Base-by-base conservation (phyloP, 2,329 filamentous ascomycete genomes). In the Fusarium concolor region DNA sequence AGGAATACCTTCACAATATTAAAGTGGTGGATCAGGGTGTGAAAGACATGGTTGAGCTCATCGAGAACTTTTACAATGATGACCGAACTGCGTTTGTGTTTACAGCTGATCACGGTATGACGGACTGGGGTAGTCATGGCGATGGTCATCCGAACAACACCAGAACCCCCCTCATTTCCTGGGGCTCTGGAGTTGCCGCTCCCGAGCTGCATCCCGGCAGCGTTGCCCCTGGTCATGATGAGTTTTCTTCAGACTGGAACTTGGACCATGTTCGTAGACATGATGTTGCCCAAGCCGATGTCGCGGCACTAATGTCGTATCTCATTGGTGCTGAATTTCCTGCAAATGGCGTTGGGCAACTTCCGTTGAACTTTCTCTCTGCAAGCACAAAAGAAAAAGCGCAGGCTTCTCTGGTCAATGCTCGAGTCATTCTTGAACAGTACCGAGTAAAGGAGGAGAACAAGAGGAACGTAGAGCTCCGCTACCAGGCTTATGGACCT, bases 81-180 rank as follows among this genome's bases (percentile, higher is more conserved):
- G 91, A 87, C 55, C 90, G 96, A 78, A 98, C 96, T 0, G 93
- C 96, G 0, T 99, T 95, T 77, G 88, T 99, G 17, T 99, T 99
- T 76, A 99, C 96, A 2, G 96, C 96, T 10, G 96, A 99, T 76
- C 96, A 99, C 78, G 96, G 96, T 18, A 99, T 99, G 96, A 98
- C 93, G 75, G 96, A 99, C 79, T 97, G 92, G 90, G 96, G 96
- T n/a, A 98, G 94, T 72, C 96, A 99, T 77, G 96, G 96, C 37
- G 96, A 99, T 78, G 96, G 96, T 10, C 94, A 99, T 79, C 96
- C 96, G 1, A 92, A 99, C 78, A 99, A 98, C 74, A 99, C 96
- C 5, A 88, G 96, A 50, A 99, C 96, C 1, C 96, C 96, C 1
- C 83, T 99, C 31, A 92, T 99, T 70, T 90, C 87, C 4, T 99